Base-by-base conservation (phyloP, 2,329 filamentous ascomycete genomes). In the Lachnum nothofagi region DNA sequence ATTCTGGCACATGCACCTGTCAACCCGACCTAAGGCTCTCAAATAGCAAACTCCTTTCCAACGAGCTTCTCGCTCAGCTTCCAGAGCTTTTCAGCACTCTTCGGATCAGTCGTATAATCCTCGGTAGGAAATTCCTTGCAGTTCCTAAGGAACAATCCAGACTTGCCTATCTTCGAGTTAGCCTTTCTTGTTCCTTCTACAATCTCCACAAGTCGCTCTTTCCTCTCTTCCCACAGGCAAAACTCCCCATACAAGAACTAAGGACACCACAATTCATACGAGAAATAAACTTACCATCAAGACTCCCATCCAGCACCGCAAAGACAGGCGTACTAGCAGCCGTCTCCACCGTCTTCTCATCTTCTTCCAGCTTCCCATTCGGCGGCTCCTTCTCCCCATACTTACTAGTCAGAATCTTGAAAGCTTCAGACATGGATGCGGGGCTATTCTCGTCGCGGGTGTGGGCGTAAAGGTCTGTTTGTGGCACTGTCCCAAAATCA, bases 11-110 rank as follows among this genome's bases (percentile, higher is more conserved):
- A n/a, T n/a, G n/a, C n/a, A n/a, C n/a, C n/a, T n/a, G n/a, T n/a
- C n/a, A n/a, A n/a, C n/a, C n/a, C n/a, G n/a, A n/a, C n/a, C n/a
- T n/a, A n/a, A 23, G 37, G 5, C 19, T 19, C 29, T 52, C 24
- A 43, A 29, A 40, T 5, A 22, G 10, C 19, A 51, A 72, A 72
- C 48, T 66, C 61, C 45, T 72, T 61, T 0, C 62, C 66, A 17
- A 74, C 69, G 34, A 75, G 54, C 52, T 69, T 60, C 60, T 74
- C 70, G 23, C 68, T 73, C 41, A 73, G 43, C 40, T 63, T 63
- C 73, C 72, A 76, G 25, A 75, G 58, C 57, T 57, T 70, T 46
- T 70, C 67, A 0, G 72, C 72, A 20, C 9, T 33, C 8, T 14
- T 22, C n/a, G 23, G 22, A 22, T 29, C 27, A 29, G 20, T 45